phyloP scores from a whole-genome alignment of 768 basidiomycete genomes.

The Aureoboletus auriporus region DNA sequence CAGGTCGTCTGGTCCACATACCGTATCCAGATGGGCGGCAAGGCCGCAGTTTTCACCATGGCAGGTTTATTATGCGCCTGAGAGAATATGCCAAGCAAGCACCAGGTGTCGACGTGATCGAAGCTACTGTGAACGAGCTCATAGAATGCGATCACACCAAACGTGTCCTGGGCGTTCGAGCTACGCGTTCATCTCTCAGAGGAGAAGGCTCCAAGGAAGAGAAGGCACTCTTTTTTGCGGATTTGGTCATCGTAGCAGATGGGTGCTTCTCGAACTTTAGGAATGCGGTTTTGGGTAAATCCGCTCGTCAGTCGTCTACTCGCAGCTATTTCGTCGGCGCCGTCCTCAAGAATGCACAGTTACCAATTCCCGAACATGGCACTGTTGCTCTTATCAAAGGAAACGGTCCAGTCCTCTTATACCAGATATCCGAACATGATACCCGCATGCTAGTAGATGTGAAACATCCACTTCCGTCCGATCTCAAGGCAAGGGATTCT shows the following conservation, averaged over 20 bases:
- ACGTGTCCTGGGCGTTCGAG: constrained; percentile 64
- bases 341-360: constrained; percentile 68
- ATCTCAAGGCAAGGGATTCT: constrained; percentile 56
- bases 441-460: constrained; percentile 94
- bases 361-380: constrained; percentile 76
- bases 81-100: constrained; percentile 61
- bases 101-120: constrained; percentile 70
- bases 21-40: constrained; percentile 75
- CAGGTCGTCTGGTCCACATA: constrained; percentile 71
- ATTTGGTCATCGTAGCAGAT: constrained; percentile 86
- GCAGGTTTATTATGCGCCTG: constrained; percentile 78
- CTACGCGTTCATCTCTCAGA: constrained; percentile 40
- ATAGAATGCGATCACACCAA: constrained; percentile 51
- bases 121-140: constrained; percentile 79
- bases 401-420: constrained; percentile 85
- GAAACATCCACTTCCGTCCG: constrained; percentile 75
- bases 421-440: constrained; percentile 86
- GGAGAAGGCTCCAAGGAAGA: constrained; percentile 30
- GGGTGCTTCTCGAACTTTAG: constrained; percentile 96
- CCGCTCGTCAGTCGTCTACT: constrained; percentile 47
- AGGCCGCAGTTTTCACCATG: constrained; percentile 92
- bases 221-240: constrained; percentile 61
- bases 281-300: constrained; percentile 52
- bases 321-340: constrained; percentile 83
- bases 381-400: constrained; percentile 81